These are phyloP conservation scores for Colletotrichum siamense DNA, from an alignment of 2,329 filamentous ascomycete species.

Conservation along the genomic window DNA sequence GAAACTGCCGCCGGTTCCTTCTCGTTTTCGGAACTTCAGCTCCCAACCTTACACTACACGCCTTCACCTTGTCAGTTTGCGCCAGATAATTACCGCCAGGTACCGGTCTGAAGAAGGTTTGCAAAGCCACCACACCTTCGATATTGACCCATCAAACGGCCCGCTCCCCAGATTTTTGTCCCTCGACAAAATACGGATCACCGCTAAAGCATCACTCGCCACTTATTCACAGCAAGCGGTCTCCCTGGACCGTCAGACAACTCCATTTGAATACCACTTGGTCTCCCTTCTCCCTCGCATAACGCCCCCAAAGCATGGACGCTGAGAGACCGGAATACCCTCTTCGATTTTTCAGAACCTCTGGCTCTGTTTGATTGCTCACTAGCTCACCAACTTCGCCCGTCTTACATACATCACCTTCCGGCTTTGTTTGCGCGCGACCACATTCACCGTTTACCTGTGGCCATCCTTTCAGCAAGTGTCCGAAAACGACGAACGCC, in stretches of 20 bases:
- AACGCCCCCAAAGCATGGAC: background rate
- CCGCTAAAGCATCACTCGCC: background rate
- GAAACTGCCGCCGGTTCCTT: background rate
- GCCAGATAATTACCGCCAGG: background rate
- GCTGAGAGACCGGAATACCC: background rate
- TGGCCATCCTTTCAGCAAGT: background rate
- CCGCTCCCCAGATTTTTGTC: background rate
- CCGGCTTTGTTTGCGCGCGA: conserved; percentile 9
- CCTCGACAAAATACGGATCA: background rate
- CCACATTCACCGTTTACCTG: background rate
- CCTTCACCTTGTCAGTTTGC: background rate
- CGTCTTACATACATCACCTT: background rate
- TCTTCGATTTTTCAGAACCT: background rate
- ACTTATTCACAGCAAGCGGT: background rate
- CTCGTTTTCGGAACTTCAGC: background rate
- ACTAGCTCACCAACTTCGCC: background rate
- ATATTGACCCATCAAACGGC: background rate
- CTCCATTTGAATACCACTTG: background rate
- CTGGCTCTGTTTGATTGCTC: background rate
- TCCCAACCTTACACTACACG: background rate
- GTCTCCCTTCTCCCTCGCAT: background rate
- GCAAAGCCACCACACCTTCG: background rate
- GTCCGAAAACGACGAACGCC: background rate
- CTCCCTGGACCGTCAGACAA: background rate
- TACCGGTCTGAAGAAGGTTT: background rate